These are phyloP conservation scores for Solanum chiquidenum DNA, from an alignment of 257 asterid species.

Conservation along the genomic window DNA sequence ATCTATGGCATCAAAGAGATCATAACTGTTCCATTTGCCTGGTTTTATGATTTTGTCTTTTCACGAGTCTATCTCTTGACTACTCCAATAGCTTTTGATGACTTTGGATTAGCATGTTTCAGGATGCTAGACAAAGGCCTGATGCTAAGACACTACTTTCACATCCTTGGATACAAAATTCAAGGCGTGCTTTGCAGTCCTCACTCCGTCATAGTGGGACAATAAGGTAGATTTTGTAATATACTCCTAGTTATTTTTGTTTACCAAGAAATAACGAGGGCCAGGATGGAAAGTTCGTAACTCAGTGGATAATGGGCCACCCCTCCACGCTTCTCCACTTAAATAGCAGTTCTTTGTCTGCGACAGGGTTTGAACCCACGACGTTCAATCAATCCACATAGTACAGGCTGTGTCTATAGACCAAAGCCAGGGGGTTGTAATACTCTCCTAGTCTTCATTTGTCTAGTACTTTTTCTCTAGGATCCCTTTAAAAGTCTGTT, in stretches of 20 bases:
- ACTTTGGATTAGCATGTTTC: slow-evolving; percentile 23
- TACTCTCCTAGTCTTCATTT: neutral
- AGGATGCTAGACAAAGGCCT: slow-evolving; percentile 99
- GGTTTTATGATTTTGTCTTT: neutral
- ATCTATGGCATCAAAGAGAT: neutral
- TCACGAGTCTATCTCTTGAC: neutral
- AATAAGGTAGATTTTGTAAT: slow-evolving; percentile 31
- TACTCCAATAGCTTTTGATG: neutral
- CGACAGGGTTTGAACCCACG: neutral
- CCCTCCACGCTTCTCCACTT: neutral
- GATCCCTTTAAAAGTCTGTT: neutral
- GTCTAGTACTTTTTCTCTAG: neutral
- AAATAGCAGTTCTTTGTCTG: neutral
- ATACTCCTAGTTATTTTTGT: neutral
- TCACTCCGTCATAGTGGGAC: slow-evolving; percentile 90
- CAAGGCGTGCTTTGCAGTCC: slow-evolving; percentile 86
- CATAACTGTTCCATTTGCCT: neutral
- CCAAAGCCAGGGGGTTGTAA: neutral
- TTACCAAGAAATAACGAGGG: neutral
- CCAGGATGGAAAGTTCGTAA: neutral
- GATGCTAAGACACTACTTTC: slow-evolving; percentile 93
- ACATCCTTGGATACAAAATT: slow-evolving; percentile 97
- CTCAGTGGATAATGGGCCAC: neutral
- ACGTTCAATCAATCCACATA: neutral
- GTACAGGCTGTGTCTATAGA: neutral